Evolutionary conservation across 2,329 filamentous ascomycete species (phyloP).

Genomic region (Rutstroemia sydowiana): DNA sequence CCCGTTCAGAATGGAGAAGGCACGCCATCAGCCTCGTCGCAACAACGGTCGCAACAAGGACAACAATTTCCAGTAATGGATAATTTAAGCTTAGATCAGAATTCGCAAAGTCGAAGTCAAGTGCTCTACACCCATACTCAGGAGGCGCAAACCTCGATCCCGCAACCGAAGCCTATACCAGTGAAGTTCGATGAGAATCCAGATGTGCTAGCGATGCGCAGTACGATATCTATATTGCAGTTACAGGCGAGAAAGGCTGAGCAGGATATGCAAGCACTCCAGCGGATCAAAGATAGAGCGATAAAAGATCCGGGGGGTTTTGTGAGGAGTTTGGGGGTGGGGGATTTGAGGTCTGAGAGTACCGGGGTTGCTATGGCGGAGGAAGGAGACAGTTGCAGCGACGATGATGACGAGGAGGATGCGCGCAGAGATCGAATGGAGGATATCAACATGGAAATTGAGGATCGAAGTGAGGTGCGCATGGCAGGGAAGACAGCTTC

Average conservation of each 20-base stretch:
- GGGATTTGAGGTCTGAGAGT: slow-evolving; percentile 41
- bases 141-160: slow-evolving; percentile 33
- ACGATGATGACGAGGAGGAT: slow-evolving; percentile 15
- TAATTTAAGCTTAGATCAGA: neutral
- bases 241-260: slow-evolving; percentile 74
- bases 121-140: slow-evolving; percentile 39
- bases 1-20: neutral
- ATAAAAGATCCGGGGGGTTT: slow-evolving; percentile 66
- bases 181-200: slow-evolving; percentile 61
- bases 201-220: slow-evolving; percentile 79
- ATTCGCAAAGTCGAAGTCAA: slow-evolving; percentile 16
- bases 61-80: slow-evolving; percentile 4
- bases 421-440: slow-evolving; percentile 6
- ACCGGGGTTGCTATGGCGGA: slow-evolving; percentile 25
- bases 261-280: slow-evolving; percentile 65
- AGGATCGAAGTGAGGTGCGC: neutral
- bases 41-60: neutral
- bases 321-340: slow-evolving; percentile 56
- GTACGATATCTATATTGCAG: slow-evolving; percentile 79
- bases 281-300: slow-evolving; percentile 63
- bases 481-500: neutral
- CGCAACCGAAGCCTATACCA: slow-evolving; percentile 37
- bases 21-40: neutral
- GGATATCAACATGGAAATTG: neutral
- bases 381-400: slow-evolving; percentile 9